Percentiles rank a stretch among this genome's conserved stretches.
Conservation (phyloP, 2,329 filamentous ascomycete species). For the Epichloe brachyelytri region DNA sequence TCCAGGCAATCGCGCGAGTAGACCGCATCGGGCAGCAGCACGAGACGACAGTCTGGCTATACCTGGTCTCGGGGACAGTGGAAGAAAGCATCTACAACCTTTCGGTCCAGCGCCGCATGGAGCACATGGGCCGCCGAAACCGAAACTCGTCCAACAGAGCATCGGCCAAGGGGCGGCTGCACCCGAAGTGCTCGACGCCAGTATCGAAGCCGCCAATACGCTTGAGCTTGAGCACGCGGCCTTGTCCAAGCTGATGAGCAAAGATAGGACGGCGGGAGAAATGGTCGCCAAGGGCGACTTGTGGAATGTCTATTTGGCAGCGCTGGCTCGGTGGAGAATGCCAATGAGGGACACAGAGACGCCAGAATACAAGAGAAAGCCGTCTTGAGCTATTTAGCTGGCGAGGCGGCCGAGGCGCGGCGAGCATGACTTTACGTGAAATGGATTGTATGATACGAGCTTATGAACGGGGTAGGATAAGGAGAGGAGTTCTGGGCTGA, state of each 20-base stretch:
- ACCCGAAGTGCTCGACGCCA: conserved; percentile 41
- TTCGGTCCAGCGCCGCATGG: conserved; percentile 64
- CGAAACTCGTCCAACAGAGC: conserved; percentile 13
- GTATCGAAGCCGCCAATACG: conserved; percentile 73
- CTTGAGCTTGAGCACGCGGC: conserved; percentile 65
- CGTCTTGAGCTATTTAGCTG: conserved; percentile 30
- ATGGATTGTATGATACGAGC: neutral
- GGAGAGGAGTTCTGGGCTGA: neutral
- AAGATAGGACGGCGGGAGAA: conserved; percentile 62
- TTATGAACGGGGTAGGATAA: neutral
- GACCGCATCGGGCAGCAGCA: conserved; percentile 86
- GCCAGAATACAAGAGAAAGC: conserved; percentile 19
- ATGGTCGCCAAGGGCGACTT: conserved; percentile 65
- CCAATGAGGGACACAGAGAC: conserved; percentile 10
- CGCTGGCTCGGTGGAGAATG: conserved; percentile 22
- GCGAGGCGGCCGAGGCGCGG: conserved; percentile 24
- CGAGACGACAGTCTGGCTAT: conserved; percentile 89
- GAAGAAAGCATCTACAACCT: conserved; percentile 87
- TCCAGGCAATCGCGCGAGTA: conserved; percentile 89
- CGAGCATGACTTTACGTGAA: neutral
- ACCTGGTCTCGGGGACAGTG: conserved; percentile 79
- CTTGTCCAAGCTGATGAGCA: conserved; percentile 56
- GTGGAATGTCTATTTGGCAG: conserved; percentile 75
- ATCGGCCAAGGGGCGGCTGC: conserved; percentile 25
- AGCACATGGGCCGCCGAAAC: conserved; percentile 49